Percentiles rank a stretch among this genome's conserved stretches.
These are phyloP conservation scores for Paragyromitra xinjiangensis DNA, from an alignment of 495 filamentous ascomycete genomes.

Conservation along the genomic window DNA sequence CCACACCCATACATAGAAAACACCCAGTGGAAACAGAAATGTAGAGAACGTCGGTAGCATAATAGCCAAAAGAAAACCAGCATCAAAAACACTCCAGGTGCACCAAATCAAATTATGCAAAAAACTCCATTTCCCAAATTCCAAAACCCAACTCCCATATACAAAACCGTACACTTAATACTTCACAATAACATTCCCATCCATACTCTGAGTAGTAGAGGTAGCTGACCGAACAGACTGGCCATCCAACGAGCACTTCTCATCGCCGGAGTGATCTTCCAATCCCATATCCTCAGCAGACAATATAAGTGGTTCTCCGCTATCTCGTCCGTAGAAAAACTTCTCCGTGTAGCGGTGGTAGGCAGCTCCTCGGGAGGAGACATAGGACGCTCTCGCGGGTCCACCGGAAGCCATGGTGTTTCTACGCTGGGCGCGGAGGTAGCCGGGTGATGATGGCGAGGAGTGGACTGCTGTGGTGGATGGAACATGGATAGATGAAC, in stretches of 20 bases:
- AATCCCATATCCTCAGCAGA: slow-evolving; percentile 6
- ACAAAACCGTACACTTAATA: background rate
- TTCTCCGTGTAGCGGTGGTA: slow-evolving; percentile 36
- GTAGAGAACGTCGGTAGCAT: background rate
- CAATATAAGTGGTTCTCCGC: slow-evolving; percentile 24
- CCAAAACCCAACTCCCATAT: background rate
- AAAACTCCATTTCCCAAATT: slow-evolving; percentile 27
- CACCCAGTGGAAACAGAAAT: background rate
- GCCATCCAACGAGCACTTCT: slow-evolving; percentile 7
- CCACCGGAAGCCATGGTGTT: slow-evolving; percentile 42
- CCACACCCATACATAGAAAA: background rate
- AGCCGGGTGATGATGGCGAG: slow-evolving; percentile 12
- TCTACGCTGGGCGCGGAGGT: slow-evolving; percentile 20
- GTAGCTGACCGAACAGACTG: slow-evolving; percentile 11
- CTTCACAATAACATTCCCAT: slow-evolving; percentile 15
- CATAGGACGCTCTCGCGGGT: slow-evolving; percentile 33
- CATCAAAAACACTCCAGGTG: slow-evolving; percentile 26
- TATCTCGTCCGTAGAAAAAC: slow-evolving; percentile 37
- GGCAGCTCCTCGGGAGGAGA: slow-evolving; percentile 36
- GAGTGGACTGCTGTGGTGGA: slow-evolving; percentile 28
- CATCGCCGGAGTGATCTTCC: slow-evolving; percentile 6
- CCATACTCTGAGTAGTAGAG: background rate
- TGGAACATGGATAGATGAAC: slow-evolving; percentile 17
- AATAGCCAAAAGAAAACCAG: background rate
- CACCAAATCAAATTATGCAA: slow-evolving; percentile 2